Conservation (phyloP, 805 yeast species). For the Yamadazyma takamatsuzukensis region DNA sequence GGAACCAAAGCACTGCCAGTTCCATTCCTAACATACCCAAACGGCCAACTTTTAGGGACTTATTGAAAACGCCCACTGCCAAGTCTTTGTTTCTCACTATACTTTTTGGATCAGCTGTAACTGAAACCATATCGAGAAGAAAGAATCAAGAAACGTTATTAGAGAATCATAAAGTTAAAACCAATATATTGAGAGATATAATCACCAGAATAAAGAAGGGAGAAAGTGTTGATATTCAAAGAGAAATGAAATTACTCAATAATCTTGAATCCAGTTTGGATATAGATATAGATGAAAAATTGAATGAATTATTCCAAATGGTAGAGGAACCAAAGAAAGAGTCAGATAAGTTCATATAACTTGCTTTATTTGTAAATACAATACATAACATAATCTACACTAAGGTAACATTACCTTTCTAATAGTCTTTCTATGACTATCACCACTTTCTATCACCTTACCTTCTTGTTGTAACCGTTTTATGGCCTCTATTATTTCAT, state of each 20-base stretch:
- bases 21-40: no score
- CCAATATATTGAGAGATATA: constrained; percentile 28
- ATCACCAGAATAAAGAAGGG: constrained; percentile 26
- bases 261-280: constrained; percentile 22
- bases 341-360: neutral
- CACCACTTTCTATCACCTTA: constrained; percentile 64
- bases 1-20: constrained; percentile 5
- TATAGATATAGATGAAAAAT: constrained; percentile 36
- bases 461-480: constrained; percentile 70
- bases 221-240: constrained; percentile 39
- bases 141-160: constrained; percentile 41
- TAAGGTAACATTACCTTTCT: constrained; percentile 15
- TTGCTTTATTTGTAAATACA: neutral
- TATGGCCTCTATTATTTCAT: constrained; percentile 66
- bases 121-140: constrained; percentile 45
- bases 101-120: constrained; percentile 42
- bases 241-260: constrained; percentile 36
- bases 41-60: constrained; percentile 22
- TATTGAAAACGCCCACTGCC: constrained; percentile 31
- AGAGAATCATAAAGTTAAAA: constrained; percentile 36
- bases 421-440: constrained; percentile 64
- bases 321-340: constrained; percentile 19
- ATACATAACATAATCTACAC: neutral
- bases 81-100: constrained; percentile 36
- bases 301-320: constrained; percentile 32